These are phyloP conservation scores for Besnoitia besnoiti DNA, from an alignment of 169 alveolate species.

Conservation along the genomic window DNA sequence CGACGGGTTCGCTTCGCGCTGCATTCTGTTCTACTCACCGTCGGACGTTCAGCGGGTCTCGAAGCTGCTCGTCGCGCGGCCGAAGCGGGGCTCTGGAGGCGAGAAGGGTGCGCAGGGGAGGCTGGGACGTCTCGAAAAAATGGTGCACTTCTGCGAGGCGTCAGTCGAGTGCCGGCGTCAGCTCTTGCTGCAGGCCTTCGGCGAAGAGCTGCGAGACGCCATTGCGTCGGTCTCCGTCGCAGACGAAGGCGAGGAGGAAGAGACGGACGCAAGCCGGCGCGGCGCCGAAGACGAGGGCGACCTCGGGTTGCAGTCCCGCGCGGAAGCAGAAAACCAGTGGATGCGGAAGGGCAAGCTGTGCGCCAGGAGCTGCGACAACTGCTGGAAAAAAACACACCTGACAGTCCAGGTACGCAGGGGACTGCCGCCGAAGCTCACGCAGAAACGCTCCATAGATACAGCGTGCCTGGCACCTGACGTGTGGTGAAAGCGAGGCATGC, in stretches of 20 bases:
- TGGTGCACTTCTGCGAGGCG: conserved; percentile 57
- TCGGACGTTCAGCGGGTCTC: conserved; percentile 42
- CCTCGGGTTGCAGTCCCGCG: neutral
- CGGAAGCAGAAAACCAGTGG: neutral
- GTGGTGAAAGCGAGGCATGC: no score
- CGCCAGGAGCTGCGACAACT: conserved; percentile 14
- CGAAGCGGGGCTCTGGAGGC: neutral
- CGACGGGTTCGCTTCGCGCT: conserved; percentile 84
- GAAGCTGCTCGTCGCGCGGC: conserved; percentile 41
- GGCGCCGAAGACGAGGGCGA: neutral
- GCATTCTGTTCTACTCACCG: conserved; percentile 57
- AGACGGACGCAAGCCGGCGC: neutral
- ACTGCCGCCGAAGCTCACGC: no score
- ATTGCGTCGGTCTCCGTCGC: conserved; percentile 36
- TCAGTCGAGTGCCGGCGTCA: conserved; percentile 46
- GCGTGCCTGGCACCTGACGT: no score
- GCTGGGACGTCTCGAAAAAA: conserved; percentile 33
- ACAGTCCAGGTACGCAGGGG: conserved; percentile 2
- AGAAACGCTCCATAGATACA: no score
- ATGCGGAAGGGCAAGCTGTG: neutral
- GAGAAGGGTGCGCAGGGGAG: neutral
- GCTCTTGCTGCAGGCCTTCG: conserved; percentile 49
- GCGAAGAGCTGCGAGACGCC: neutral
- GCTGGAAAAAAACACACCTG: conserved; percentile 25
- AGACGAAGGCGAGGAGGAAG: conserved; percentile 29